Evolutionary conservation across 75 land plant genomes (phyloP).

Genomic region (Larix kaempferi): DNA sequence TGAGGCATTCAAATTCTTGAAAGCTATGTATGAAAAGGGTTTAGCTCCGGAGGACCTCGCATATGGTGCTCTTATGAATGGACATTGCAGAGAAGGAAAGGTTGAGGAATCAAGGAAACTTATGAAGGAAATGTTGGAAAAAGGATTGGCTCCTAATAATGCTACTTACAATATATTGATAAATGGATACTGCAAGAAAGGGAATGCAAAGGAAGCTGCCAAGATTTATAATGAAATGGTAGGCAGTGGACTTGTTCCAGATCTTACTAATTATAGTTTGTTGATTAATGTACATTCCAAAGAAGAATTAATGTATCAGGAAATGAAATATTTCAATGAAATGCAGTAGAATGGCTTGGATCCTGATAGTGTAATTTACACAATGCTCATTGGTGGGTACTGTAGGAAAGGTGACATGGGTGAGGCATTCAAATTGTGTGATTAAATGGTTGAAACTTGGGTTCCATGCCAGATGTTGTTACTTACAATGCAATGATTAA

Average conservation of each 20-base stretch:
- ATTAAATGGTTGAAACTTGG: conserved; percentile 65
- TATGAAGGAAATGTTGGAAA: conserved; percentile 31
- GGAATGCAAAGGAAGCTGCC: conserved; percentile 33
- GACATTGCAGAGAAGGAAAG: conserved; percentile 45
- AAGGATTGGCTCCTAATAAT: conserved; percentile 61
- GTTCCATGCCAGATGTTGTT: conserved; percentile 58
- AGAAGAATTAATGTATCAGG: conserved; percentile 43
- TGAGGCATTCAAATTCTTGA: conserved; percentile 47
- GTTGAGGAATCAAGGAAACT: conserved; percentile 35
- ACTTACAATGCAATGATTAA: conserved; percentile 81
- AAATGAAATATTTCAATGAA: conserved; percentile 42
- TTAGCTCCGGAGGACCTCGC: conserved; percentile 46
- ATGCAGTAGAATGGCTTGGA: conserved; percentile 56
- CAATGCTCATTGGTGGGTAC: conserved; percentile 67
- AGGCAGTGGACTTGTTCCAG: conserved; percentile 41
- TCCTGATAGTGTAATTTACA: conserved; percentile 72
- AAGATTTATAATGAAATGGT: conserved; percentile 44
- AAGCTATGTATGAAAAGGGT: conserved; percentile 50
- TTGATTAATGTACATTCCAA: conserved; percentile 48
- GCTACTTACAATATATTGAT: conserved; percentile 68
- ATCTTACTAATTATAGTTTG: conserved; percentile 47
- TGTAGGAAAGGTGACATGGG: conserved; percentile 46
- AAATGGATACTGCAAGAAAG: conserved; percentile 53
- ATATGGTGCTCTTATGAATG: conserved; percentile 56
- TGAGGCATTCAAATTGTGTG: conserved; percentile 69